A percentile compares a stretch with the other conserved stretches of the same genome.
Conservation (phyloP, 108 stramenopile genomes). For the Hondaea fermentalgiana region DNA sequence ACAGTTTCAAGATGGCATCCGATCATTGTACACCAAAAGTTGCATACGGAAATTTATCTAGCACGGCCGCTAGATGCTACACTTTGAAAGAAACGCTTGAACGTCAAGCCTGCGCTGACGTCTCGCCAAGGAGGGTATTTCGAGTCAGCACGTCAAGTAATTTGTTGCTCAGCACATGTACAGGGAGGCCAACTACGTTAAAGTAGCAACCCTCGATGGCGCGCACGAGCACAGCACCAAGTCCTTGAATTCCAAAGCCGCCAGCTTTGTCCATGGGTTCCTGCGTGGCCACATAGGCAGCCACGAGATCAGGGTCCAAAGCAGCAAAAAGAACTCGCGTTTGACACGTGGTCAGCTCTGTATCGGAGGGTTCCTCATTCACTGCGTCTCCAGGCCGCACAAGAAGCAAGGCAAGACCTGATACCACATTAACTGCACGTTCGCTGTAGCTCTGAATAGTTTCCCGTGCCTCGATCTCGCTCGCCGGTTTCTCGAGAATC, state of each 20-base stretch:
- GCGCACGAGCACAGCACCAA: conserved; percentile 66
- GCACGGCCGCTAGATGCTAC: no score
- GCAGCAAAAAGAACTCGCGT: conserved; percentile 66
- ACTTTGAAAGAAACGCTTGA: no score
- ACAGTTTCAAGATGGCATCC: no score
- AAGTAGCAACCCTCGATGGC: conserved; percentile 71
- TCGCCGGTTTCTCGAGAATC: conserved; percentile 73
- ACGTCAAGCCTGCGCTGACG: no score
- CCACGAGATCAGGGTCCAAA: conserved; percentile 60
- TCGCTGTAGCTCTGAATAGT: conserved; percentile 69
- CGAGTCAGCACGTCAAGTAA: neutral
- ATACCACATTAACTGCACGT: conserved; percentile 72
- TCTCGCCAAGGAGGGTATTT: neutral
- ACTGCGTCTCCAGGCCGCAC: conserved; percentile 34
- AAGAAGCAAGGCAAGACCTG: conserved; percentile 61
- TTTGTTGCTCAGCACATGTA: conserved; percentile 61
- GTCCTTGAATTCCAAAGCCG: conserved; percentile 86
- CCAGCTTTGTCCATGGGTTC: conserved; percentile 96
- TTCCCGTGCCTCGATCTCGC: conserved; percentile 53
- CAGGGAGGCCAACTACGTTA: conserved; percentile 85
- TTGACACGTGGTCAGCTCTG: conserved; percentile 20
- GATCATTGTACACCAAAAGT: no score
- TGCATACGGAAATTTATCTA: no score
- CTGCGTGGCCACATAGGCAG: conserved; percentile 65
- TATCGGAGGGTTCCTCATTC: conserved; percentile 23